Evolutionary conservation across 108 stramenopile species (phyloP).

Genomic region (Mediolabrus comicus): DNA sequence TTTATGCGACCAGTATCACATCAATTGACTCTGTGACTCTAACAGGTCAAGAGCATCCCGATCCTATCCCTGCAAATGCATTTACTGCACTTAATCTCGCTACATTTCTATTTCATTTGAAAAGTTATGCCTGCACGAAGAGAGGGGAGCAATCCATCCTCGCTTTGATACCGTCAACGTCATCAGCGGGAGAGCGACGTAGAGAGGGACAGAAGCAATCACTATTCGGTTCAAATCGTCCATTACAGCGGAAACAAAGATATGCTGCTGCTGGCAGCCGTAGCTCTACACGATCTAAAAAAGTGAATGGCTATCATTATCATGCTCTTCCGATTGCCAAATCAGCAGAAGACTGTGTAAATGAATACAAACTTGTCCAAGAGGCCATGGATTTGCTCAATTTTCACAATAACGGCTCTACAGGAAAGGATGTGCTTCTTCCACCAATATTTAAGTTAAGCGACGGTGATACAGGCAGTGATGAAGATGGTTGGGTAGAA

Average conservation of each 20-base stretch:
- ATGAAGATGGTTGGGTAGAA: conserved; percentile 81
- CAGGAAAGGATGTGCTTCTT: conserved; percentile 30
- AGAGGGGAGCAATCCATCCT: conserved; percentile 53
- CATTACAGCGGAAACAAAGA: conserved; percentile 12
- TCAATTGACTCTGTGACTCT: background rate
- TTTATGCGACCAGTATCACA: too few relatives aligned
- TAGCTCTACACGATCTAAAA: background rate
- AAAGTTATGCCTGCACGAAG: conserved; percentile 51
- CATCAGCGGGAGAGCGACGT: background rate
- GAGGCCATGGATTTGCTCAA: conserved; percentile 48
- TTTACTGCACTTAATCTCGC: conserved; percentile 45
- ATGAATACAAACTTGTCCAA: conserved; percentile 58
- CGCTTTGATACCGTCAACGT: conserved; percentile 25
- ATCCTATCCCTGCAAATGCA: background rate
- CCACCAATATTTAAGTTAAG: conserved; percentile 67
- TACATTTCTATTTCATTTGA: conserved; percentile 45
- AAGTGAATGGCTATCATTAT: background rate
- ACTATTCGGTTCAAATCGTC: conserved; percentile 9
- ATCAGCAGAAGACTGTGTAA: conserved; percentile 47
- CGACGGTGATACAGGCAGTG: conserved; percentile 42
- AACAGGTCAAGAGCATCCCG: background rate
- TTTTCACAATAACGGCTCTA: background rate
- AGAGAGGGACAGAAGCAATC: conserved; percentile 8
- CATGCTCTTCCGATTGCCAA: conserved; percentile 41
- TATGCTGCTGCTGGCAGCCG: background rate